These are phyloP conservation scores for Cryptosporidium xiaoi DNA, from an alignment of 169 alveolate species.

Conservation along the genomic window DNA sequence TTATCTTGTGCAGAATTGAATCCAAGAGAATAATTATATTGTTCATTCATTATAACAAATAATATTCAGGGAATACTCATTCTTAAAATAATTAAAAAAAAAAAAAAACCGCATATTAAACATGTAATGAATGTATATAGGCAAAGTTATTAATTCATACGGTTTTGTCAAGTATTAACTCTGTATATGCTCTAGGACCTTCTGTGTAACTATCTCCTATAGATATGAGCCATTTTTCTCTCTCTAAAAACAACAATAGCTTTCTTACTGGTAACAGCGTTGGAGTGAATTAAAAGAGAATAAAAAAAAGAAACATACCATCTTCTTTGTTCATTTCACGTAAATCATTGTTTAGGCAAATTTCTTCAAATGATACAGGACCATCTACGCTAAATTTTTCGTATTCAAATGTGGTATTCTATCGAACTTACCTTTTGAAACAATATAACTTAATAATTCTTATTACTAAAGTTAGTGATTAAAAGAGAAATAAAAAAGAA, in stretches of 20 bases:
- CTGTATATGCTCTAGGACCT: conserved; percentile 70
- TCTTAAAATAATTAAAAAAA: neutral
- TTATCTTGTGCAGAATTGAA: neutral
- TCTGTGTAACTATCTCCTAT: conserved; percentile 28
- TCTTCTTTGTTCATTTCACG: neutral
- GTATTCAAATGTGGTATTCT: neutral
- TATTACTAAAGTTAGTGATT: neutral
- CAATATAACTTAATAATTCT: neutral
- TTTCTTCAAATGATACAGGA: conserved; percentile 38
- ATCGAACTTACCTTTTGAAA: conserved; percentile 26
- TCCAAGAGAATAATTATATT: conserved; percentile 27
- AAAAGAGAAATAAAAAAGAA: neutral
- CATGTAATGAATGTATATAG: neutral
- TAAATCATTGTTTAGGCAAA: neutral
- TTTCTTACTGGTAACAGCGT: neutral
- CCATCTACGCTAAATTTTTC: neutral
- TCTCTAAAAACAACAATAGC: conserved; percentile 27
- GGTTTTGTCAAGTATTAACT: neutral
- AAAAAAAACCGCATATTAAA: conserved; percentile 2
- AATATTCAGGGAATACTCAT: neutral
- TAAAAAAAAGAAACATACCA: conserved; percentile 14
- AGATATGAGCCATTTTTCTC: conserved; percentile 24
- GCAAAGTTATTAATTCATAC: neutral
- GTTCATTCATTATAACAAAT: conserved; percentile 5
- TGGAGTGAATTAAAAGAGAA: neutral